Conservation (phyloP, 75 land plant genomes). For the Sequoia sempervirens region DNA sequence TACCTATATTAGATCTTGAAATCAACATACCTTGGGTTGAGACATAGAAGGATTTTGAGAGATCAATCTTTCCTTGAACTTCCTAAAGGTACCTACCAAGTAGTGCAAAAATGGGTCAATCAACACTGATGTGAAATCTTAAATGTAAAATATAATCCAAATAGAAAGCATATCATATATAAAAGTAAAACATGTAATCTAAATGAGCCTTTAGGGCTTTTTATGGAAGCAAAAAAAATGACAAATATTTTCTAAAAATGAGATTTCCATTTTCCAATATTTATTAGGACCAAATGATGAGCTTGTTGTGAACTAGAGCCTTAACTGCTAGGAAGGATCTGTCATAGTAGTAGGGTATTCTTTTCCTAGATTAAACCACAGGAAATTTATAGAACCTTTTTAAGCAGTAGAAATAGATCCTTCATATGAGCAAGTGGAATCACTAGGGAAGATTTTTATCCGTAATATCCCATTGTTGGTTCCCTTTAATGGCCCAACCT, state of each 20-base stretch:
- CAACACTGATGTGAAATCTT: not conserved
- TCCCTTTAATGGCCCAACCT: too few relatives aligned
- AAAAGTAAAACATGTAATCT: not conserved
- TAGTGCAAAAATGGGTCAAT: not conserved
- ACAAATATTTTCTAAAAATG: not conserved
- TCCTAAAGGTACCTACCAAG: slow-evolving; percentile 48
- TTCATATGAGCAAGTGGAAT: not conserved
- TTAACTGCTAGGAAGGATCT: not conserved
- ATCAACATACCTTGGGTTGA: not conserved
- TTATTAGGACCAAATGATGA: not conserved
- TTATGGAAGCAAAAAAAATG: not conserved
- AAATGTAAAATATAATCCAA: not conserved
- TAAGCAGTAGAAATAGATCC: not conserved
- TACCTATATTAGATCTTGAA: not conserved
- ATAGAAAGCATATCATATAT: not conserved
- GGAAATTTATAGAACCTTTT: too few relatives aligned
- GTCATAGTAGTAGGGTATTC: not conserved
- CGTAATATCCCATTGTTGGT: not conserved
- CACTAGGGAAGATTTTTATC: not conserved
- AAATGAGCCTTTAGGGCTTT: not conserved
- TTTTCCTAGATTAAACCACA: not conserved
- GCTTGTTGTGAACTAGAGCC: not conserved
- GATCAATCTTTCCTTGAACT: slow-evolving; percentile 55
- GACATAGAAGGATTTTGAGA: slow-evolving; percentile 29
- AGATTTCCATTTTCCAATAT: not conserved